Conservation (phyloP, 2,329 filamentous ascomycete genomes). For the Epichloe sibirici region DNA sequence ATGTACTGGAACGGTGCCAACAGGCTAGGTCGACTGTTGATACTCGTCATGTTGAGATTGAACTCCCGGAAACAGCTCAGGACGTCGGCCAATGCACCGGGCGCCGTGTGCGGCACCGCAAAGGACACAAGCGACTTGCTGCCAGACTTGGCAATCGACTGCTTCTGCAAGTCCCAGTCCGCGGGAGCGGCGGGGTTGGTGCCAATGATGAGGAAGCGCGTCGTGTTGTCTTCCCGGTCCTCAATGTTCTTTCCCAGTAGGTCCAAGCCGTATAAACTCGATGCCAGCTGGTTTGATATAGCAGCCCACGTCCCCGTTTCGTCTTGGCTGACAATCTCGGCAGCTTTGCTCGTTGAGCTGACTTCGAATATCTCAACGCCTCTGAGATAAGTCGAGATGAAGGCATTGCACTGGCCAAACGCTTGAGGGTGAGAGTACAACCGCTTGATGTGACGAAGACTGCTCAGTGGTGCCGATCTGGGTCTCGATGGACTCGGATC, state of each 20-base stretch:
- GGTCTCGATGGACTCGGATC: constrained; percentile 33
- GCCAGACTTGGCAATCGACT: constrained; percentile 14
- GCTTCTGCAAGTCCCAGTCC: constrained; percentile 15
- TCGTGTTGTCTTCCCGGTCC: constrained; percentile 65
- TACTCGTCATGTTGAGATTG: constrained; percentile 75
- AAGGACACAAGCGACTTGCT: constrained; percentile 73
- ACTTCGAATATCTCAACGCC: constrained; percentile 72
- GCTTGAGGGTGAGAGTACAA: constrained; percentile 93
- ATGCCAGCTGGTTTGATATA: constrained; percentile 66
- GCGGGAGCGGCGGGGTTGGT: constrained; percentile 17
- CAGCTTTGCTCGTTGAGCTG: constrained; percentile 74
- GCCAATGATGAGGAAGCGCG: constrained; percentile 60
- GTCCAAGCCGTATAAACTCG: constrained; percentile 52
- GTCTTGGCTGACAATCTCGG: constrained; percentile 58
- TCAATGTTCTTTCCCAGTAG: constrained; percentile 60
- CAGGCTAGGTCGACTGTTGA: constrained; percentile 74
- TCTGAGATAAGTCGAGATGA: constrained; percentile 58
- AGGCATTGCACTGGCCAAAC: constrained; percentile 77
- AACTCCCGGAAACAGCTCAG: constrained; percentile 64
- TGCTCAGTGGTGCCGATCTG: constrained; percentile 33
- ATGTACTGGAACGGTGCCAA: constrained; percentile 75
- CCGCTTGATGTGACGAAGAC: constrained; percentile 52
- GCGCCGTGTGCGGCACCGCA: constrained; percentile 62
- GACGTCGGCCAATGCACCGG: constrained; percentile 74
- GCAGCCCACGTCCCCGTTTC: constrained; percentile 54